Conservation (phyloP, 345 rosid genomes). For the Aquilaria malaccensis region DNA sequence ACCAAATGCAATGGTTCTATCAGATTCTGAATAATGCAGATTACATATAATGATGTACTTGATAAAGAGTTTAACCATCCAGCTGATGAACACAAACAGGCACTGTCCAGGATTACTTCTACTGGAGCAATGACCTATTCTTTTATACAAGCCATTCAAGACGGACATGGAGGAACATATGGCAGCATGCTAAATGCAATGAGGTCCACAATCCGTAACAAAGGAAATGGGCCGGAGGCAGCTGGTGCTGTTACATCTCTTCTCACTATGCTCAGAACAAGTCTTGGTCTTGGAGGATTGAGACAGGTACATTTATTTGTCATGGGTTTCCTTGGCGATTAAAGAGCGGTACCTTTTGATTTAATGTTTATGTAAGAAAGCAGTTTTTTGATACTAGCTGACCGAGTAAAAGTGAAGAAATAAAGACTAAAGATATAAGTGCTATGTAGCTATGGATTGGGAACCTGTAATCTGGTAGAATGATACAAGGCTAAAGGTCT, state of each 20-base stretch:
- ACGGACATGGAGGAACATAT: slow-evolving; percentile 58
- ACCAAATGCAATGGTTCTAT: no score
- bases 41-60: background rate
- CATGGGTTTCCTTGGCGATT: background rate
- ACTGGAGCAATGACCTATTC: slow-evolving; percentile 97
- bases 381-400: background rate
- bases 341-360: background rate
- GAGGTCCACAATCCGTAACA: slow-evolving; percentile 59
- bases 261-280: slow-evolving; percentile 46
- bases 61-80: background rate
- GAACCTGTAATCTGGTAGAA: no score
- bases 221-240: slow-evolving; percentile 10
- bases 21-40: no score
- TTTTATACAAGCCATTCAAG: slow-evolving; percentile 78
- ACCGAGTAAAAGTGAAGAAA: background rate
- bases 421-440: background rate
- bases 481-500: no score
- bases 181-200: slow-evolving; percentile 65
- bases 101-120: slow-evolving; percentile 55
- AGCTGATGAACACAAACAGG: slow-evolving; percentile 32
- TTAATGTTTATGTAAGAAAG: background rate
- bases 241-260: slow-evolving; percentile 54
- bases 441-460: no score
- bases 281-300: slow-evolving; percentile 21
- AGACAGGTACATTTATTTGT: slow-evolving; percentile 34